Percentiles rank a stretch among this genome's conserved stretches.
Conservation (phyloP, 2,329 filamentous ascomycete species). For the Pyricularia grisea region DNA sequence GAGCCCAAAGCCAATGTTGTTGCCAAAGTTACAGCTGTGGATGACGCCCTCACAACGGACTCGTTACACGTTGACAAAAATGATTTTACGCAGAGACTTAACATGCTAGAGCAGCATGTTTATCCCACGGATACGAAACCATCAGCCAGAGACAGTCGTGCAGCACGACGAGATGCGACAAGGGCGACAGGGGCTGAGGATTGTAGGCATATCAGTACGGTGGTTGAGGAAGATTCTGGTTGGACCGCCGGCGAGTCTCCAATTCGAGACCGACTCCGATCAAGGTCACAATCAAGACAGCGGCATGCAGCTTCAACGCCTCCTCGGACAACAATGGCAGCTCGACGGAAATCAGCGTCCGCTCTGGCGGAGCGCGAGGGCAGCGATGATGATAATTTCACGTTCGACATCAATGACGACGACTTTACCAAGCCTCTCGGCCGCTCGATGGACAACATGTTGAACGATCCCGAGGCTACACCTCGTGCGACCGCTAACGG, state of each 20-base stretch:
- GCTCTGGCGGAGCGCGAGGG: neutral
- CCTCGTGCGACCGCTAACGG: neutral
- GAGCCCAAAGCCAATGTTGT: neutral
- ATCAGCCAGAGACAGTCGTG: neutral
- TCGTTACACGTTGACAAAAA: conserved; percentile 12
- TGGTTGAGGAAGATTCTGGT: neutral
- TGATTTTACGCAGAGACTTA: conserved; percentile 9
- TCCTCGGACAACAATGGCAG: neutral
- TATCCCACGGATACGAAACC: neutral
- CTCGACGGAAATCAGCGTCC: neutral
- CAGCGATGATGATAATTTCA: neutral
- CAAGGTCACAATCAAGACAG: neutral
- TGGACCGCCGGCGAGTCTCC: neutral
- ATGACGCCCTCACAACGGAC: neutral
- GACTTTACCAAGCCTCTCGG: conserved; percentile 1
- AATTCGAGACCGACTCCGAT: neutral
- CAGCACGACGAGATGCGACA: neutral
- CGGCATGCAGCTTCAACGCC: neutral
- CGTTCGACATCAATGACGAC: neutral
- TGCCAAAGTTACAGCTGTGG: neutral
- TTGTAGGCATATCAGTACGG: neutral
- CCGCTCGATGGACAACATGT: neutral
- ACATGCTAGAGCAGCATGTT: neutral
- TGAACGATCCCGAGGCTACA: neutral
- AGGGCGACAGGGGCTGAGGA: neutral